Percentiles rank a stretch among this genome's conserved stretches.
These are phyloP conservation scores for Macrolepiota dolichaula DNA, from an alignment of 768 basidiomycete genomes.

Conservation along the genomic window DNA sequence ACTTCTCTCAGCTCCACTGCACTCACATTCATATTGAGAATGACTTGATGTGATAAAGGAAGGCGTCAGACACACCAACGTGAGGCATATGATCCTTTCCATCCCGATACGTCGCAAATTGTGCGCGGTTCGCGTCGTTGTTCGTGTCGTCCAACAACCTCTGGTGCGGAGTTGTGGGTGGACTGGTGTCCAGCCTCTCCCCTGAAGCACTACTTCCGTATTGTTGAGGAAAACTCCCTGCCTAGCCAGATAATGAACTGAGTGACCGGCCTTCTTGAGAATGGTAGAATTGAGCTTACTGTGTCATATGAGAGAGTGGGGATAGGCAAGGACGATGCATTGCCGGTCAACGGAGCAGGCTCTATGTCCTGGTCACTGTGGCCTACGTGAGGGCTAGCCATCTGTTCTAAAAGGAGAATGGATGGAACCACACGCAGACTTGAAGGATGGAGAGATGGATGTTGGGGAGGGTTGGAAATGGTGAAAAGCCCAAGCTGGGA, in stretches of 20 bases:
- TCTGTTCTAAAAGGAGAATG: neutral
- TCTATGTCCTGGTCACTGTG: neutral
- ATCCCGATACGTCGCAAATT: slow-evolving; percentile 21
- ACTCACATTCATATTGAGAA: neutral
- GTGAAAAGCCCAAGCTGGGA: neutral
- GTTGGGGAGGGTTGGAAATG: neutral
- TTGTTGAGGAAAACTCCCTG: neutral
- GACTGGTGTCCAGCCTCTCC: slow-evolving; percentile 4
- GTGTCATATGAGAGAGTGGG: neutral
- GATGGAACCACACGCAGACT: neutral
- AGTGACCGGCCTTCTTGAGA: neutral
- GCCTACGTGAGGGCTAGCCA: neutral
- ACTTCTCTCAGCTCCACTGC: neutral
- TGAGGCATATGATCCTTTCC: slow-evolving; percentile 1
- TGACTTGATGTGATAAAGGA: neutral
- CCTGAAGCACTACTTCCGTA: neutral
- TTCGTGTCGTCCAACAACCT: neutral
- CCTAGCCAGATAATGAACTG: neutral
- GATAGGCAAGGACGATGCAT: slow-evolving; percentile 1
- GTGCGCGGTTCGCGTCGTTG: slow-evolving; percentile 9
- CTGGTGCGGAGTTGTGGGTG: slow-evolving; percentile 1
- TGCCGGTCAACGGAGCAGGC: neutral
- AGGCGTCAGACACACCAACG: neutral
- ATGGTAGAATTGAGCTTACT: neutral
- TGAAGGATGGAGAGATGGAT: neutral